Evolutionary conservation across 805 yeast genomes (phyloP).

Genomic region (Komagataella ulmi): DNA sequence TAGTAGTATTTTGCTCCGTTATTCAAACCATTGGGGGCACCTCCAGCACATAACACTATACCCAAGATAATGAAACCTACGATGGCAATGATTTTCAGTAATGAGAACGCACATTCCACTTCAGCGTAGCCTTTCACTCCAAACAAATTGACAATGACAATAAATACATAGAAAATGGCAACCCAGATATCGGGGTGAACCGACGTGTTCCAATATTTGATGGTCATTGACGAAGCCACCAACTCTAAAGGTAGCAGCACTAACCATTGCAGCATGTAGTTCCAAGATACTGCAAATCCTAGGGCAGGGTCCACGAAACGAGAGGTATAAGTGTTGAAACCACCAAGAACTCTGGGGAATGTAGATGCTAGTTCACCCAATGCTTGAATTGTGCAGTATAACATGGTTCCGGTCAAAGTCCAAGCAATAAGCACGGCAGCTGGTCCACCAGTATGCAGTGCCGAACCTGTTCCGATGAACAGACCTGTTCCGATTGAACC

Average conservation of each 20-base stretch:
- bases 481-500: slow-evolving; percentile 60
- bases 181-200: slow-evolving; percentile 30
- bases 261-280: slow-evolving; percentile 39
- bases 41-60: slow-evolving; percentile 32
- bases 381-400: slow-evolving; percentile 47
- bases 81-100: slow-evolving; percentile 35
- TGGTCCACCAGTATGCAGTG: slow-evolving; percentile 49
- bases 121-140: slow-evolving; percentile 45
- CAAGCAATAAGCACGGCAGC: slow-evolving; percentile 48
- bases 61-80: slow-evolving; percentile 43
- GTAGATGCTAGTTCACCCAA: slow-evolving; percentile 47
- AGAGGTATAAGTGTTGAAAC: slow-evolving; percentile 47
- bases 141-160: slow-evolving; percentile 33
- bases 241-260: slow-evolving; percentile 37
- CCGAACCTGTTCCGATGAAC: slow-evolving; percentile 51
- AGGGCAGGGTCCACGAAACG: slow-evolving; percentile 45
- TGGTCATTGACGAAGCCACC: slow-evolving; percentile 40
- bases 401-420: slow-evolving; percentile 38
- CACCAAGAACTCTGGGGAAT: slow-evolving; percentile 46
- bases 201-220: slow-evolving; percentile 30
- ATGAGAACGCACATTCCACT: slow-evolving; percentile 35
- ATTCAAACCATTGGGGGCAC: slow-evolving; percentile 29
- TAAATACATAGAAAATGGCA: slow-evolving; percentile 32
- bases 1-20: slow-evolving; percentile 32
- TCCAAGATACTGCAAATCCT: slow-evolving; percentile 53